phyloP scores from a whole-genome alignment of 164 flowering plant genomes.

The Saururus chinensis region DNA sequence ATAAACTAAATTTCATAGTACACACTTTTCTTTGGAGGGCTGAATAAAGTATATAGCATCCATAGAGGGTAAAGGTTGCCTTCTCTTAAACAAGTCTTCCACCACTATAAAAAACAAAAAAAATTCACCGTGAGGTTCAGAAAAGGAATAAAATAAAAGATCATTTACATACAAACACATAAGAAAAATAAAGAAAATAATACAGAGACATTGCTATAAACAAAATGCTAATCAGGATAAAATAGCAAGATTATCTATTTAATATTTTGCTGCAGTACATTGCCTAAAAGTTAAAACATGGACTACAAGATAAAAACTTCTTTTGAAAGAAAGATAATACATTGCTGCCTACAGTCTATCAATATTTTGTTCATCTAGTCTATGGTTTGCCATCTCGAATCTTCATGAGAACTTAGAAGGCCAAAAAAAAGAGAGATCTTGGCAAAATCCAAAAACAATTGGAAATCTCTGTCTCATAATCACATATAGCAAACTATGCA shows the following conservation, averaged over 20 bases:
- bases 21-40: constrained; percentile 89
- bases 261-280: too few relatives aligned
- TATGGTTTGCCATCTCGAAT: background rate
- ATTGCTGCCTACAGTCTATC: background rate
- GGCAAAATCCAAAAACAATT: too few relatives aligned
- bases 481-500: background rate
- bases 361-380: background rate
- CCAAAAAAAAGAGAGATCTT: background rate
- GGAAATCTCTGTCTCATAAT: background rate
- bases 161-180: background rate
- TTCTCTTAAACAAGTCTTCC: constrained; percentile 85
- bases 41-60: constrained; percentile 95
- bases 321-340: too few relatives aligned
- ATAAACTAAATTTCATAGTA: background rate
- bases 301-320: too few relatives aligned
- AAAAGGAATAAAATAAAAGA: background rate
- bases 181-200: too few relatives aligned
- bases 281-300: too few relatives aligned
- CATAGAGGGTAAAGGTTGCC: constrained; percentile 96
- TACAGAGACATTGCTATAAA: background rate
- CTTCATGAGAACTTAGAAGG: background rate
- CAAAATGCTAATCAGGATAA: too few relatives aligned
- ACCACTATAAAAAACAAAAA: constrained; percentile 64
- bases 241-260: too few relatives aligned
- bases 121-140: background rate